phyloP scores from a whole-genome alignment of 192 early-diverging fungal species.

The Cetraspora pellucida region DNA sequence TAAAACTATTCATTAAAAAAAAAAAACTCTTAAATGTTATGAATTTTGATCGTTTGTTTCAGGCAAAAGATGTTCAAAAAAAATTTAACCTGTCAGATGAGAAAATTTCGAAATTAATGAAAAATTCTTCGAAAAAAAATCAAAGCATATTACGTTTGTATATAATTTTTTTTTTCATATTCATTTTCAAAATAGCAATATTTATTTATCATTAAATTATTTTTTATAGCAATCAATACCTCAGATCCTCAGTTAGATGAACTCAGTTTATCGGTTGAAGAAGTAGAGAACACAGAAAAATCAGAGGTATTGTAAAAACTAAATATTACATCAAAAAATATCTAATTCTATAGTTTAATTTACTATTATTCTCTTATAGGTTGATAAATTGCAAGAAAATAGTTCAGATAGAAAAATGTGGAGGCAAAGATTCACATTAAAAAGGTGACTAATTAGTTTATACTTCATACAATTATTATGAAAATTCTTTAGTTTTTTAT shows the following conservation, averaged over 20 bases:
- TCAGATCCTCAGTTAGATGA: slow-evolving; percentile 33
- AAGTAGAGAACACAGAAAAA: slow-evolving; percentile 11
- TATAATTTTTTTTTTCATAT: background rate
- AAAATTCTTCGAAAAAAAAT: slow-evolving; percentile 35
- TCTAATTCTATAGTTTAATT: background rate
- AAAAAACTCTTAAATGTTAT: background rate
- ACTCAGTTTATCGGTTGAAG: slow-evolving; percentile 14
- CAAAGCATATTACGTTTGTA: slow-evolving; percentile 24
- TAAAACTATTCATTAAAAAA: background rate
- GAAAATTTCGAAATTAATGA: slow-evolving; percentile 51
- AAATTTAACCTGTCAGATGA: slow-evolving; percentile 59
- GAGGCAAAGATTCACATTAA: slow-evolving; percentile 60
- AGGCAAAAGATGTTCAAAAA: slow-evolving; percentile 57
- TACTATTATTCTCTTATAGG: background rate
- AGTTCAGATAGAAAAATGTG: slow-evolving; percentile 54
- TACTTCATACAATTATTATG: background rate
- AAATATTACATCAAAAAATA: background rate
- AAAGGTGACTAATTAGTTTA: slow-evolving; percentile 47
- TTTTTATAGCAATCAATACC: slow-evolving; percentile 13
- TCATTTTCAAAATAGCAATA: background rate
- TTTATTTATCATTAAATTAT: background rate
- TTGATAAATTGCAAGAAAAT: slow-evolving; percentile 30
- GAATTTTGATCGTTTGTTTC: background rate
- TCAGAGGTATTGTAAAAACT: slow-evolving; percentile 12
- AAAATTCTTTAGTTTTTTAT: background rate